Percentiles rank a stretch among this genome's conserved stretches.
phyloP scores from a whole-genome alignment of 2,329 filamentous ascomycete genomes.

The Talaromyces sp. region DNA sequence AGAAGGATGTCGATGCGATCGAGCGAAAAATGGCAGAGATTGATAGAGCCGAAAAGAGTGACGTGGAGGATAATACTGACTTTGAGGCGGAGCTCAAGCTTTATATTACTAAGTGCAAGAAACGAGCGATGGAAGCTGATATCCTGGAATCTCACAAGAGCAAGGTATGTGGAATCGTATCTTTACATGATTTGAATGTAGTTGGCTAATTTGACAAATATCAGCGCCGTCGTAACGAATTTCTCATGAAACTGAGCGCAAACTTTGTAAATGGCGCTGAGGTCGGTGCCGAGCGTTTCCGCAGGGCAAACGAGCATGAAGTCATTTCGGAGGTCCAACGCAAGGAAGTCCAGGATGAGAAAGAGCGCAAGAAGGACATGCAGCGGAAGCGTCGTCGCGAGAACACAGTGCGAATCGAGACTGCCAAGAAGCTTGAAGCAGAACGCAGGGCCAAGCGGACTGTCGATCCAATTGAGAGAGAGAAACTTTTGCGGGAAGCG shows the following conservation, averaged over 20 bases:
- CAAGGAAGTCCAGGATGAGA: slow-evolving; percentile 86
- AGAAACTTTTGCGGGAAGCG: slow-evolving; percentile 75
- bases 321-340: slow-evolving; percentile 83
- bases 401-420: slow-evolving; percentile 86
- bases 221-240: slow-evolving; percentile 55
- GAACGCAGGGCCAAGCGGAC: slow-evolving; percentile 71
- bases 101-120: slow-evolving; percentile 53
- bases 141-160: slow-evolving; percentile 59
- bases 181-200: not conserved
- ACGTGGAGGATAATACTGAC: slow-evolving; percentile 48
- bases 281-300: slow-evolving; percentile 69
- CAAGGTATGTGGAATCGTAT: slow-evolving; percentile 49
- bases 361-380: slow-evolving; percentile 99
- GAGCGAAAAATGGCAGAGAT: slow-evolving; percentile 59
- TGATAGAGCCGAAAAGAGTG: slow-evolving; percentile 53
- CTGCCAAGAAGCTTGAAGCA: slow-evolving; percentile 74
- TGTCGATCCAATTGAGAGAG: slow-evolving; percentile 74
- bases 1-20: slow-evolving; percentile 64
- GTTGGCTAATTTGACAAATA: slow-evolving; percentile 17
- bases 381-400: slow-evolving; percentile 92
- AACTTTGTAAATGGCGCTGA: slow-evolving; percentile 64
- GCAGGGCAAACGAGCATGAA: slow-evolving; percentile 69
- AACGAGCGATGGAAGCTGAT: slow-evolving; percentile 64
- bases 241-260: slow-evolving; percentile 52
- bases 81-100: slow-evolving; percentile 50